Evolutionary conservation across 345 rosid genomes (phyloP).

Genomic region (Syzygium jambos): DNA sequence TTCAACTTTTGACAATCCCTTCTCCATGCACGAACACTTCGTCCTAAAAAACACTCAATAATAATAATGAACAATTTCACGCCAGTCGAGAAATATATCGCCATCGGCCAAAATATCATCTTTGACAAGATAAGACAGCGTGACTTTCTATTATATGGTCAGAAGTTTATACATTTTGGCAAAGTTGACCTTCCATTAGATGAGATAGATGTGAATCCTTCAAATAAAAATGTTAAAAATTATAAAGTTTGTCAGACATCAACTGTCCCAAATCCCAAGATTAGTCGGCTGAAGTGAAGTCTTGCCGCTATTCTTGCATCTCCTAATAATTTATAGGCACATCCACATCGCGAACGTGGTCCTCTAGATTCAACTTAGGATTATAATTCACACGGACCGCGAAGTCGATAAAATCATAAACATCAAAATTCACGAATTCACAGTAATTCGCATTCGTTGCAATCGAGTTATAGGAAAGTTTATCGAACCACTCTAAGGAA

Average conservation of each 20-base stretch:
- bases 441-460: neutral
- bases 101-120: neutral
- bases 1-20: neutral
- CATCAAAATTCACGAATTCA: neutral
- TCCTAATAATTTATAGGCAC: neutral
- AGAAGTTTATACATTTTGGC: neutral
- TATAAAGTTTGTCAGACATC: neutral
- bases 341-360: neutral
- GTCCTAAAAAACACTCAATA: neutral
- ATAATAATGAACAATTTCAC: neutral
- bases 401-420: neutral
- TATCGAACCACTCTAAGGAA: neutral
- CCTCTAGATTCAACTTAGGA: neutral
- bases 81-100: neutral
- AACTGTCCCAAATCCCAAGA: neutral
- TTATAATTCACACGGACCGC: neutral
- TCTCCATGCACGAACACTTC: neutral
- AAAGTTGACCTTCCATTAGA: neutral
- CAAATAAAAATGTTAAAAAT: neutral
- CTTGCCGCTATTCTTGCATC: neutral
- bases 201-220: neutral
- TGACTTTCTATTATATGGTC: neutral
- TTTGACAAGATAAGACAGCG: neutral
- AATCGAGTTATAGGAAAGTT: neutral
- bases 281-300: neutral